phyloP scores from a whole-genome alignment of 495 filamentous ascomycete species.

The Neurospora intermedia region DNA sequence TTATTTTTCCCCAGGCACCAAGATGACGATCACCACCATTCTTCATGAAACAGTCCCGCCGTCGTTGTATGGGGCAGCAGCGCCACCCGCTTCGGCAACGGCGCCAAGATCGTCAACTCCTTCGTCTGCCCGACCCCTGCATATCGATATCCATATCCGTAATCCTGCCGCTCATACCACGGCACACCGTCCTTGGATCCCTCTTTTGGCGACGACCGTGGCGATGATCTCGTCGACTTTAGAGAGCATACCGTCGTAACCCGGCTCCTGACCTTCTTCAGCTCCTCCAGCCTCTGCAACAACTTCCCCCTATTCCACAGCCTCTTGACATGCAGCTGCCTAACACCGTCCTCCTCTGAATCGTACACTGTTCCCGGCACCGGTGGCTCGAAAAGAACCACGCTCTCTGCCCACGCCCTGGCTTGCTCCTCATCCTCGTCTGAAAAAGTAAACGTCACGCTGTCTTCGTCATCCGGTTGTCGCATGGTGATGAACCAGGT shows the following conservation, averaged over 20 bases:
- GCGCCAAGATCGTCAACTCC: constrained; percentile 2
- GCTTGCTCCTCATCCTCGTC: constrained; percentile 11
- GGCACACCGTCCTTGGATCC: neutral
- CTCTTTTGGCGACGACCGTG: neutral
- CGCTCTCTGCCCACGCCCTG: constrained; percentile 15
- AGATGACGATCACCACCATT: neutral
- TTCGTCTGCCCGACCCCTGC: neutral
- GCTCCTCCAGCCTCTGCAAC: constrained; percentile 14
- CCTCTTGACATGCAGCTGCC: constrained; percentile 19
- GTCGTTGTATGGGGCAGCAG: neutral
- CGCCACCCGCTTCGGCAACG: neutral
- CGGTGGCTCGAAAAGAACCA: constrained; percentile 17
- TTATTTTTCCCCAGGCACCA: neutral
- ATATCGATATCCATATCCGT: neutral
- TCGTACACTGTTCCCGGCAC: constrained; percentile 1
- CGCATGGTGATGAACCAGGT: constrained; percentile 29
- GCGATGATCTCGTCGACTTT: neutral
- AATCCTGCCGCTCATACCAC: neutral
- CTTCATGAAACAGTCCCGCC: neutral
- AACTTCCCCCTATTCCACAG: constrained; percentile 18
- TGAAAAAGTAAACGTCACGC: constrained; percentile 20
- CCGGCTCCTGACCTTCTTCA: constrained; percentile 3
- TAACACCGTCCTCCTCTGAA: constrained; percentile 5
- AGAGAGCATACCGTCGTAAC: neutral
- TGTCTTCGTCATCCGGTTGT: constrained; percentile 24